phyloP scores from a whole-genome alignment of 192 early-diverging fungal species.

The Gigaspora rosea region DNA sequence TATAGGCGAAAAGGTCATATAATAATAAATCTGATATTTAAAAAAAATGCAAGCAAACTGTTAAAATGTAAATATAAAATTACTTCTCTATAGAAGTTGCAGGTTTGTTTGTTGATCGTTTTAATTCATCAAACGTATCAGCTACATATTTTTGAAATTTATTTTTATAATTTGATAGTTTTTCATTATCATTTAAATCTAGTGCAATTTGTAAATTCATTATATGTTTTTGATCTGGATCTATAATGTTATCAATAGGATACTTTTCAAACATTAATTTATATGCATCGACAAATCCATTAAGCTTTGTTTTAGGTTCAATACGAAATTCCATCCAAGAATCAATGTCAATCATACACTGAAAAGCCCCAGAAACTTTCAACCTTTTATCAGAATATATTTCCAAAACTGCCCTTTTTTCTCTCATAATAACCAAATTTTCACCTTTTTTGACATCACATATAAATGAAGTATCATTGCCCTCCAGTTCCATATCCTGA shows the following conservation, averaged over 20 bases:
- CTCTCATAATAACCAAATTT: no score
- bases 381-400: no score
- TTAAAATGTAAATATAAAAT: not conserved
- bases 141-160: not conserved
- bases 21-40: no score
- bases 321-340: not conserved
- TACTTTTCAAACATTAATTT: not conserved
- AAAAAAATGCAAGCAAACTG: no score
- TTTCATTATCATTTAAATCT: not conserved
- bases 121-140: not conserved
- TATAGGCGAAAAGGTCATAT: no score
- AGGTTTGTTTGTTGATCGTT: conserved; percentile 1
- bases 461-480: conserved; percentile 20
- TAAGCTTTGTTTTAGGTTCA: not conserved
- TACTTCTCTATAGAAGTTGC: not conserved
- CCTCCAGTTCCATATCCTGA: not conserved
- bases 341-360: no score
- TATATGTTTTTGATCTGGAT: not conserved
- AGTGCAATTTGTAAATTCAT: not conserved
- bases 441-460: conserved; percentile 6
- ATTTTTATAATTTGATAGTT: not conserved
- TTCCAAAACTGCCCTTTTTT: no score
- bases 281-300: not conserved
- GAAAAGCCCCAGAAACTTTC: no score
- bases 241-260: not conserved